Evolutionary conservation across 352 stramenopile species (phyloP).

Genomic region (Phytophthora idaei): DNA sequence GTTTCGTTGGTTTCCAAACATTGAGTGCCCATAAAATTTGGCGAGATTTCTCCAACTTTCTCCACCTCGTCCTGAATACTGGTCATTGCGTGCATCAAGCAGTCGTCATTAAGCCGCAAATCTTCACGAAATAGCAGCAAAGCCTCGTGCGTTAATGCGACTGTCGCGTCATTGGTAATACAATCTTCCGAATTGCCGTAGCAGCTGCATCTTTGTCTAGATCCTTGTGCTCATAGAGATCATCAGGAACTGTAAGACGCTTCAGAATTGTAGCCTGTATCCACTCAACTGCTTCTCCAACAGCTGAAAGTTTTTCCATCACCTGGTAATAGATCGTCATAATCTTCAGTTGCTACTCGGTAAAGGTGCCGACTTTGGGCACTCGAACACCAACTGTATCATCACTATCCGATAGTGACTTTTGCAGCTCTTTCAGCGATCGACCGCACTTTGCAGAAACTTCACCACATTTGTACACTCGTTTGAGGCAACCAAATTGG

Average conservation of each 20-base stretch:
- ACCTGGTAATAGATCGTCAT: neutral
- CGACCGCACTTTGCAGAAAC: constrained; percentile 2
- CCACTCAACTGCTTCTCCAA: no score
- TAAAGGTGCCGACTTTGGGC: neutral
- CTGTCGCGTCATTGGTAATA: neutral
- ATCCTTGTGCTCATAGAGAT: neutral
- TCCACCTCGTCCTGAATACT: neutral
- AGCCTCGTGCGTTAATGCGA: neutral
- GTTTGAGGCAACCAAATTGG: neutral
- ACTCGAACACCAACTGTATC: neutral
- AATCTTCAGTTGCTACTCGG: neutral
- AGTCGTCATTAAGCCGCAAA: neutral
- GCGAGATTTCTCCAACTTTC: neutral
- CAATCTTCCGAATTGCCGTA: neutral
- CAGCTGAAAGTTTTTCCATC: neutral
- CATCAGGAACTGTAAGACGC: neutral
- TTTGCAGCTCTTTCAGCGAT: neutral
- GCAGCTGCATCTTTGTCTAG: neutral
- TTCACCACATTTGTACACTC: neutral
- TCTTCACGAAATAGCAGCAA: neutral
- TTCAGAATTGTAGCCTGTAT: neutral
- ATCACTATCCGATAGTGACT: neutral
- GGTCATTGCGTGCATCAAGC: neutral
- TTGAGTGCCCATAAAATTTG: neutral
- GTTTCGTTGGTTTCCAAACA: neutral